phyloP scores from a whole-genome alignment of 2,329 filamentous ascomycete species.

The Zopfia rhizophila region DNA sequence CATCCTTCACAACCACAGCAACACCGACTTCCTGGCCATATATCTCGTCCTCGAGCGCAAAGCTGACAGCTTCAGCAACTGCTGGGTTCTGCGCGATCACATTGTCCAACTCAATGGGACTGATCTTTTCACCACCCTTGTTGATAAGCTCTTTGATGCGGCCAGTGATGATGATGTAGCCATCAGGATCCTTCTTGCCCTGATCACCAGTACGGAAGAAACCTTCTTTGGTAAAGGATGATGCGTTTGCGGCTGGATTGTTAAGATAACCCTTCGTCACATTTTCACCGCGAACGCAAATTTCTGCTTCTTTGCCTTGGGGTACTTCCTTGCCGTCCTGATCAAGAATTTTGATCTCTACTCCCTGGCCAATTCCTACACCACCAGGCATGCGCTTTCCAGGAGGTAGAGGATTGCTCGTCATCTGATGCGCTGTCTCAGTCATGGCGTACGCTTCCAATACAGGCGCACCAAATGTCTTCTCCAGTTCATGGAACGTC shows the following conservation, averaged over 20 bases:
- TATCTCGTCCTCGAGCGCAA: constrained; percentile 82
- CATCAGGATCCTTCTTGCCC: constrained; percentile 80
- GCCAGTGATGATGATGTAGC: constrained; percentile 88
- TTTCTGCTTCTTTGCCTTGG: constrained; percentile 79
- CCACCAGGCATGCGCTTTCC: constrained; percentile 81
- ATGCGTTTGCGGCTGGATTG: constrained; percentile 78
- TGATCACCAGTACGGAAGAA: constrained; percentile 93
- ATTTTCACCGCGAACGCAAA: constrained; percentile 84
- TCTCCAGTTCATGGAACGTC: constrained; percentile 81
- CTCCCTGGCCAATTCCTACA: constrained; percentile 84
- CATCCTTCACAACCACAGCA: constrained; percentile 77
- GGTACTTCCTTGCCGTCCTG: constrained; percentile 73
- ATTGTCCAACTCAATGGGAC: constrained; percentile 88
- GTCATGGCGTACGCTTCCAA: constrained; percentile 95
- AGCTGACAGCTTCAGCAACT: constrained; percentile 82
- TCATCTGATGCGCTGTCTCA: constrained; percentile 88
- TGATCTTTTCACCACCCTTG: constrained; percentile 90
- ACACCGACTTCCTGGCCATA: constrained; percentile 86
- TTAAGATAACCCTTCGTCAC: constrained; percentile 88
- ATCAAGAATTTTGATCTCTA: constrained; percentile 82
- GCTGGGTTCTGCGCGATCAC: constrained; percentile 77
- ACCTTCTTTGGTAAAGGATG: constrained; percentile 77
- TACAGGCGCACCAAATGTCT: constrained; percentile 79
- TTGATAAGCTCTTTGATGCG: constrained; percentile 94
- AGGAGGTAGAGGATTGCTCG: constrained; percentile 70